These are phyloP conservation scores for Thermomucor indicae-seudaticae DNA, from an alignment of 371 early-diverging fungal species.

Conservation along the genomic window DNA sequence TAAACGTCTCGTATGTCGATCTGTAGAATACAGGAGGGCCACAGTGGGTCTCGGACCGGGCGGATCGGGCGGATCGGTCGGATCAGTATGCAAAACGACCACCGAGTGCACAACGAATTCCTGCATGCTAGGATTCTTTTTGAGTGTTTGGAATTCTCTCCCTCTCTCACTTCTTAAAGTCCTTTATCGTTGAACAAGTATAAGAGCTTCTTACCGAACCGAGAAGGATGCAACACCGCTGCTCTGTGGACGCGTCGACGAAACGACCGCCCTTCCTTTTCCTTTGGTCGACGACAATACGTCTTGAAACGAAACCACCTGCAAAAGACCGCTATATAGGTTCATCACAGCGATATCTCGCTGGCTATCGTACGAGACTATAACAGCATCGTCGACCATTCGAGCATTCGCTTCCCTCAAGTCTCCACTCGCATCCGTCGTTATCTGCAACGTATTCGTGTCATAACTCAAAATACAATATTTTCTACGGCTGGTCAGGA, in stretches of 20 bases:
- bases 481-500: slow-evolving; percentile 45
- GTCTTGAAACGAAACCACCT: slow-evolving; percentile 20
- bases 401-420: slow-evolving; percentile 42
- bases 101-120: slow-evolving; percentile 65
- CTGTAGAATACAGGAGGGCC: slow-evolving; percentile 67
- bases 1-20: slow-evolving; percentile 51
- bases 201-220: too few species aligned
- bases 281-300: slow-evolving; percentile 31
- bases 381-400: slow-evolving; percentile 28
- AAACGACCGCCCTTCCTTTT: slow-evolving; percentile 22
- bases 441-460: slow-evolving; percentile 18
- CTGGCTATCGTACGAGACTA: slow-evolving; percentile 42
- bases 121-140: slow-evolving; percentile 56
- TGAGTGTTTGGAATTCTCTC: too few species aligned
- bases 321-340: slow-evolving; percentile 54
- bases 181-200: too few species aligned
- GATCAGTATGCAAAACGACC: slow-evolving; percentile 45
- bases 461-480: slow-evolving; percentile 56
- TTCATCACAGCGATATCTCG: slow-evolving; percentile 41
- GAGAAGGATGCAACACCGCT: too few species aligned
- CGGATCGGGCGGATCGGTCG: too few species aligned
- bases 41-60: slow-evolving; percentile 47
- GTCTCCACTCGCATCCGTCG: slow-evolving; percentile 52
- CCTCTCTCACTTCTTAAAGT: too few species aligned
- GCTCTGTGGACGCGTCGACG: slow-evolving; percentile 12